Percentiles rank a stretch among this genome's conserved stretches.
These are phyloP conservation scores for Bolboschoenoplectus hybrid DNA, from an alignment of 202 grass and related monocot genomes.

Conservation along the genomic window DNA sequence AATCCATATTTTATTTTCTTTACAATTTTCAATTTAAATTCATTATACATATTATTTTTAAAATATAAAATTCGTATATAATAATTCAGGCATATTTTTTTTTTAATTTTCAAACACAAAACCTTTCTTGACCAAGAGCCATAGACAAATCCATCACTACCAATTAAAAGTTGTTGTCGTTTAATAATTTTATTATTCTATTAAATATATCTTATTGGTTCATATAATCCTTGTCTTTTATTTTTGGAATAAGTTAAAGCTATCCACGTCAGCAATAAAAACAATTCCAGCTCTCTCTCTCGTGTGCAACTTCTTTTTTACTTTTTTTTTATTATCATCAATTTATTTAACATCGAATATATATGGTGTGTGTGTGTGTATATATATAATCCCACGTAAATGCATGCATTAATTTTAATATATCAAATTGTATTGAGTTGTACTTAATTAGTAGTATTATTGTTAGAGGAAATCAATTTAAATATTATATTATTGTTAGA, in stretches of 20 bases:
- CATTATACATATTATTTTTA: no score
- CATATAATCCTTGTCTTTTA: not conserved
- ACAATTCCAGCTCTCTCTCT: not conserved
- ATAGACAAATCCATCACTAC: conserved; percentile 18
- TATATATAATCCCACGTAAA: not conserved
- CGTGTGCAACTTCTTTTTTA: not conserved
- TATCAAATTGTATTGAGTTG: not conserved
- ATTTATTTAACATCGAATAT: not conserved
- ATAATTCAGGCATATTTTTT: not conserved
- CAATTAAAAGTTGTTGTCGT: not conserved
- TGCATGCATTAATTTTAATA: not conserved
- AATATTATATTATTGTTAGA: not conserved
- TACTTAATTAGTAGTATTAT: not conserved
- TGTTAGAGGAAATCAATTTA: not conserved
- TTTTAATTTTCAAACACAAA: not conserved
- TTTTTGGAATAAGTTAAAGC: conserved; percentile 16
- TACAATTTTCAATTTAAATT: no score
- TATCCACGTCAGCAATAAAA: not conserved
- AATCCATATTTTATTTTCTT: no score
- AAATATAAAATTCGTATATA: no score
- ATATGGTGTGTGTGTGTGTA: no score
- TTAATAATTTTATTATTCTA: not conserved
- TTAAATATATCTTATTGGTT: not conserved
- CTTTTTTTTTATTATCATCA: not conserved
- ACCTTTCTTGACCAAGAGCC: not conserved